Conservation (phyloP, 2,329 filamentous ascomycete genomes). For the Cladorrhinum sp. region DNA sequence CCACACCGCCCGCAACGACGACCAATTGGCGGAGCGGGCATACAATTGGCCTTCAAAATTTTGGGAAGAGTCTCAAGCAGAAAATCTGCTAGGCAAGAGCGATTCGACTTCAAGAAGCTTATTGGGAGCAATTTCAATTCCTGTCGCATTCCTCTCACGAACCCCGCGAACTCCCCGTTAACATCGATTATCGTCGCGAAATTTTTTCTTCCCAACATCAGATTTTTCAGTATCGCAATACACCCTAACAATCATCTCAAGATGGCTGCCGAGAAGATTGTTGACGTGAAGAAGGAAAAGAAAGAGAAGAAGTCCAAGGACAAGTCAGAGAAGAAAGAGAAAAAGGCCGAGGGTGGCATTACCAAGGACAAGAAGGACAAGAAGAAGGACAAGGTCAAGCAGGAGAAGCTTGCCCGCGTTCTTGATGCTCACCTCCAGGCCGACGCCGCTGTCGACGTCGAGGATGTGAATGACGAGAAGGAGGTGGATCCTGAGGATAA, state of each 20-base stretch:
- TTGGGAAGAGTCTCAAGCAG: slow-evolving; percentile 14
- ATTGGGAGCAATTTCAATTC: neutral
- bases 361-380: slow-evolving; percentile 57
- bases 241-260: slow-evolving; percentile 13
- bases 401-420: slow-evolving; percentile 65
- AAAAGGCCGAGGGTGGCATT: slow-evolving; percentile 55
- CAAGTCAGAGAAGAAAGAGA: slow-evolving; percentile 58
- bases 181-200: neutral
- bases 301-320: slow-evolving; percentile 41
- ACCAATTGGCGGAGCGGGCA: slow-evolving; percentile 16
- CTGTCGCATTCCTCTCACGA: neutral
- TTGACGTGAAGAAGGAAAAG: slow-evolving; percentile 34
- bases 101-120: neutral
- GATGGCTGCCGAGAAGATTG: slow-evolving; percentile 24
- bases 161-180: neutral
- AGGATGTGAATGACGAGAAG: slow-evolving; percentile 27
- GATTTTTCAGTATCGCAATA: neutral
- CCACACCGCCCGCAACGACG: neutral
- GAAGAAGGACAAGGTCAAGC: slow-evolving; percentile 68
- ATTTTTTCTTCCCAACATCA: neutral
- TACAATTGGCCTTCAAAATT: slow-evolving; percentile 29
- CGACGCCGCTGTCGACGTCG: slow-evolving; percentile 44
- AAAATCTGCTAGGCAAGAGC: slow-evolving; percentile 24
- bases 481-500: slow-evolving; percentile 44
- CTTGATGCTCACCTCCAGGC: slow-evolving; percentile 65